phyloP scores from a whole-genome alignment of 495 filamentous ascomycete species.

The Rhypophila decipiens region DNA sequence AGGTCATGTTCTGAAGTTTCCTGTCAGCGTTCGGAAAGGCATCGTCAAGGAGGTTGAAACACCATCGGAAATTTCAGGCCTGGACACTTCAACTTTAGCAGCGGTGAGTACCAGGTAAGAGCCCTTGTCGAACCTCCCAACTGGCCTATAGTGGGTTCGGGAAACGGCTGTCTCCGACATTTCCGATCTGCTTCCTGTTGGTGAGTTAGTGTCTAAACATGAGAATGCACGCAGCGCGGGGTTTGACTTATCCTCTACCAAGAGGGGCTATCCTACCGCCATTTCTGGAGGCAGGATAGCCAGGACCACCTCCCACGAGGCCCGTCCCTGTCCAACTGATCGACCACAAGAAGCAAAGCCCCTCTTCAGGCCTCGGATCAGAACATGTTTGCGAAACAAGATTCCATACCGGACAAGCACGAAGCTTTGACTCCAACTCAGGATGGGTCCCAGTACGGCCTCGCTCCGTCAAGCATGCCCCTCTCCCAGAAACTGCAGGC shows the following conservation, averaged over 20 bases:
- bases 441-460: slow-evolving; percentile 70
- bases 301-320: slow-evolving; percentile 35
- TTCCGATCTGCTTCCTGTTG: no score
- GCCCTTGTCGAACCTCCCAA: no score
- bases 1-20: no score
- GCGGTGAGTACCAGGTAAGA: no score
- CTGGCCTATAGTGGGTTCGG: no score
- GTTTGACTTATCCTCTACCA: slow-evolving; percentile 58
- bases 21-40: no score
- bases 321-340: slow-evolving; percentile 29
- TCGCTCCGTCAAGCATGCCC: slow-evolving; percentile 2
- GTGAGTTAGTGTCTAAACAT: no score
- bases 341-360: slow-evolving; percentile 19
- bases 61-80: slow-evolving; percentile 5
- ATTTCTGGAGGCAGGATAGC: slow-evolving; percentile 35
- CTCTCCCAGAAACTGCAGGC: slow-evolving; percentile 8
- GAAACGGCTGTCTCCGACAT: no score
- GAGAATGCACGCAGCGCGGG: no score
- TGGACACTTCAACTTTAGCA: no score
- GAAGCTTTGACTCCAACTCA: slow-evolving; percentile 92
- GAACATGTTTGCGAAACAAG: no score
- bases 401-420: slow-evolving; percentile 77
- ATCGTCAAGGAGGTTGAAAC: not conserved
- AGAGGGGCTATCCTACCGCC: slow-evolving; percentile 48
- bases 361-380: slow-evolving; percentile 13